Evolutionary conservation across 441 rosid species (phyloP).

Genomic region (Raphanus hybrid): DNA sequence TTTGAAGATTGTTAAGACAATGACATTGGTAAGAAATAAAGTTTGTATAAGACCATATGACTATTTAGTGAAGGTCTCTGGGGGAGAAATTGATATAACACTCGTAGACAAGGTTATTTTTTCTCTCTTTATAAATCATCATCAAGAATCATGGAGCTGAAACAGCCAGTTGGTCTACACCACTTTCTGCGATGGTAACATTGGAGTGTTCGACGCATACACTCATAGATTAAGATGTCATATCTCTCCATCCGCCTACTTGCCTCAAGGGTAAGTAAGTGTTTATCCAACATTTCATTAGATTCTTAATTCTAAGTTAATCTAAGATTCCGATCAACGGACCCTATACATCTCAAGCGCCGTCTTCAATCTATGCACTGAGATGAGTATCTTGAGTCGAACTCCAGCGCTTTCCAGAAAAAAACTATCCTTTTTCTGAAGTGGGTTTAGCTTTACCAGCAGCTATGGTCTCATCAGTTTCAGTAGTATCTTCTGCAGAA

Average conservation of each 20-base stretch:
- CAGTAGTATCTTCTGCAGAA: too few relatives aligned
- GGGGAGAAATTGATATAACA: too few relatives aligned
- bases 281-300: conserved; percentile 12
- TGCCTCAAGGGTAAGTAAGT: conserved; percentile 58
- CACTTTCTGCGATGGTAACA: conserved; percentile 72
- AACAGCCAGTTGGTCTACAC: conserved; percentile 84
- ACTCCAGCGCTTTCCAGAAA: too few relatives aligned
- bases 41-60: conserved; percentile 2
- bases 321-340: neutral
- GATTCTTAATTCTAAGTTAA: neutral
- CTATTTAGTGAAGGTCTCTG: too few relatives aligned
- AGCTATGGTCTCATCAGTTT: too few relatives aligned
- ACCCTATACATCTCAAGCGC: too few relatives aligned
- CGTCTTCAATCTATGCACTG: too few relatives aligned
- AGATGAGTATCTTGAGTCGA: too few relatives aligned
- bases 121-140: neutral
- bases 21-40: conserved; percentile 25
- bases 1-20: neutral
- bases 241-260: conserved; percentile 72
- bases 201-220: conserved; percentile 86
- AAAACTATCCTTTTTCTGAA: too few relatives aligned
- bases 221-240: conserved; percentile 73
- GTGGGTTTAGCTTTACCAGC: too few relatives aligned
- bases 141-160: conserved; percentile 39
- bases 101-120: neutral